These are phyloP conservation scores for Aspergillus ruber DNA, from an alignment of 2,329 filamentous ascomycete genomes.

Conservation along the genomic window DNA sequence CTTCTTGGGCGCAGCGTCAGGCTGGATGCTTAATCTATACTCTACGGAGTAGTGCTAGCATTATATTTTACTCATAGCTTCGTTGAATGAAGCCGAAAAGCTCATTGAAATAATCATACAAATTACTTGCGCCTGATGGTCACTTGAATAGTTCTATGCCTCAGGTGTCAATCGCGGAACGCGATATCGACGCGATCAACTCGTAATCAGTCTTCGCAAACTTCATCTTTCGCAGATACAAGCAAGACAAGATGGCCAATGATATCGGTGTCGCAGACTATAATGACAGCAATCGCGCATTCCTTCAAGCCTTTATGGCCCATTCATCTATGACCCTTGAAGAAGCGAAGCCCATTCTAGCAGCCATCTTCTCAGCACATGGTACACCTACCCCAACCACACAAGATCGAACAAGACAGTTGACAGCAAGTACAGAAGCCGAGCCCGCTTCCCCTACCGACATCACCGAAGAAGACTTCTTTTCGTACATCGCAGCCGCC, in stretches of 20 bases:
- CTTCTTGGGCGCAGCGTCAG: too few relatives aligned
- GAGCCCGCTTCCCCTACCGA: slow-evolving; percentile 51
- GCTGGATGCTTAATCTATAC: too few relatives aligned
- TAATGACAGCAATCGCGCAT: slow-evolving; percentile 70
- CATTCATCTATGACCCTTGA: slow-evolving; percentile 69
- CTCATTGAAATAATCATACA: neutral
- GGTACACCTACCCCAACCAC: slow-evolving; percentile 24
- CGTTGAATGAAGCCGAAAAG: neutral
- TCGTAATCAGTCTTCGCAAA: neutral
- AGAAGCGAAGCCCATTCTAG: slow-evolving; percentile 67
- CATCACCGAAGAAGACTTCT: slow-evolving; percentile 62
- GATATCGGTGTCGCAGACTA: slow-evolving; percentile 33
- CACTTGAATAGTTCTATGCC: too few relatives aligned
- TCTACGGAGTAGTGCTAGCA: neutral
- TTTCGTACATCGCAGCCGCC: slow-evolving; percentile 61
- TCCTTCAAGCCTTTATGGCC: slow-evolving; percentile 81
- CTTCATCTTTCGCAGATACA: neutral
- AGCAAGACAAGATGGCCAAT: slow-evolving; percentile 8
- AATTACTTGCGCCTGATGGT: too few relatives aligned
- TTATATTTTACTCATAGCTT: neutral
- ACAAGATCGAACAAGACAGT: neutral
- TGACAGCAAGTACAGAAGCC: slow-evolving; percentile 28
- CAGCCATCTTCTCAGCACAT: slow-evolving; percentile 63
- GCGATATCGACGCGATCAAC: too few relatives aligned
- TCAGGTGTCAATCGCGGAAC: too few relatives aligned